Base-by-base conservation (phyloP, 2,329 filamentous ascomycete species). In the Xylariaceae sp. region DNA sequence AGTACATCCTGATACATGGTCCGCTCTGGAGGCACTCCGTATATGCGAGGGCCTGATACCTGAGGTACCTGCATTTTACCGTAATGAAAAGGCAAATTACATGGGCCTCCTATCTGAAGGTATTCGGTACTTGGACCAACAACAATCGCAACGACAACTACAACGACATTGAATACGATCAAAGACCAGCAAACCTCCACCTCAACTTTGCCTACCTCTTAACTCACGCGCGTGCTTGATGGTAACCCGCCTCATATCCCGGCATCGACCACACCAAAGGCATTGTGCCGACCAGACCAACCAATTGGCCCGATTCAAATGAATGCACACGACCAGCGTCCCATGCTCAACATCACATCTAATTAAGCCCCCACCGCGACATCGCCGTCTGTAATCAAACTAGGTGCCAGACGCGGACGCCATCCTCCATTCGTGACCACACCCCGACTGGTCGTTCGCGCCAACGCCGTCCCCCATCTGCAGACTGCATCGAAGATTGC, bases 351-450 rank as follows among this genome's bases (percentile, higher is more conserved):
- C 26, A 47, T 53, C 50, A 54, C 46, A 49, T 57, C 56, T 34
- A 57, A 58, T 59, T 55, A 57, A 43, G 50, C 54, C 56, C 49
- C 58, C 59, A 61, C 55, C 49, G 56, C 49, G 56, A 53, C 56
- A 42, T 58, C 57, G 52, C 54, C 53, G 53, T 60, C 55, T 57
- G 54, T 63, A 63, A 63, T 63, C 49, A 56, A 61, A 55, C 52
- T 58, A 52, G 32, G 32, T 15, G 13, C 57, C 48, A 51, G 42
- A 52, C 34, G 41, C 55, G 39, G 52, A 52, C 56, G 53, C 49
- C 51, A 58, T 51, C 57, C 54, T 64, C 54, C 55, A 61, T 56
- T 56, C 53, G 57, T 56, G 53, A 57, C 49, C 52, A 34, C 44
- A 53, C 55, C 45, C 57, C 46, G 46, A 15, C 54, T 42, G 49